These are phyloP conservation scores for Penicillium daleae DNA, from an alignment of 495 filamentous ascomycete genomes.

Conservation along the genomic window DNA sequence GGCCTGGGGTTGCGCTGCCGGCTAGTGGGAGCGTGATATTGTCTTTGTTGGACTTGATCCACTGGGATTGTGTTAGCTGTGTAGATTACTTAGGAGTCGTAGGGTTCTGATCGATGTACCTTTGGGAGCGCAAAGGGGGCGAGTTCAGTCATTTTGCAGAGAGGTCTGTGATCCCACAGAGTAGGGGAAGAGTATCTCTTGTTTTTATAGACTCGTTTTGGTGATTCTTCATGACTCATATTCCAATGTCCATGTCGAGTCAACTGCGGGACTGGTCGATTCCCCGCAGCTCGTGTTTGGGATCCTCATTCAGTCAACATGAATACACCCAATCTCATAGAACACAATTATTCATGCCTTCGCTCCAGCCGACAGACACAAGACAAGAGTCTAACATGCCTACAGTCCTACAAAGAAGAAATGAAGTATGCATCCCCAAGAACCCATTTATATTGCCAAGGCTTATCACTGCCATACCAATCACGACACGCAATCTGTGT, in stretches of 20 bases:
- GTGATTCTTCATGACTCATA: background rate
- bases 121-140: conserved; percentile 16
- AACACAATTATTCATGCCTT: background rate
- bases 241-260: background rate
- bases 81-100: background rate
- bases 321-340: background rate
- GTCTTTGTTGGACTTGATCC: background rate
- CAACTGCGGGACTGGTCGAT: background rate
- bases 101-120: background rate
- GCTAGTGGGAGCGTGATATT: conserved; percentile 3
- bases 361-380: background rate
- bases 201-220: background rate
- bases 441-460: conserved; percentile 5
- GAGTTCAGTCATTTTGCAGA: background rate
- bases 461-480: background rate
- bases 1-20: conserved; percentile 15
- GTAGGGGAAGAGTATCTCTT: background rate
- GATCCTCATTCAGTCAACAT: background rate
- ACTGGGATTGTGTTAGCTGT: conserved; percentile 3
- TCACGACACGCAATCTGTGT: background rate
- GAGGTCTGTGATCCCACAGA: background rate
- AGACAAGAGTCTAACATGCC: background rate
- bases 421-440: background rate
- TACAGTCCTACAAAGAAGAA: background rate
- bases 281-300: background rate